Base-by-base conservation (phyloP, 768 basidiomycete genomes). In the Macrolepiota fuliginosa region DNA sequence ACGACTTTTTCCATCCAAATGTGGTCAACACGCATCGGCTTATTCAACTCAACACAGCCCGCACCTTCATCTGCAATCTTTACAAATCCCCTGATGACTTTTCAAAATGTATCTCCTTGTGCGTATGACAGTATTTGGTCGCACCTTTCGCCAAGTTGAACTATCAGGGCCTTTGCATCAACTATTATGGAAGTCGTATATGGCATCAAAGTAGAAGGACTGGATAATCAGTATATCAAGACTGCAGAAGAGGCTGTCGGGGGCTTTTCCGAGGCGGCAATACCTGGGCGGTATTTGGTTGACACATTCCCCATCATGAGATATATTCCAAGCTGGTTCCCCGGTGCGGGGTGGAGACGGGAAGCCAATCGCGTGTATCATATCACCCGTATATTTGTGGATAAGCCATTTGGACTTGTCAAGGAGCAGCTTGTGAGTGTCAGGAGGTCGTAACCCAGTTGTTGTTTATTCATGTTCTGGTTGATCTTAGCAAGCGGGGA, bases 221-320 rank as follows among this genome's bases (percentile, higher is more conserved):
- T 39, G 37, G 37, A 53, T 19, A 24, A 25, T 15, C 19, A 29
- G 2, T 58, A 71, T 66, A 69, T 76, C 32, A 65, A 70, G 37
- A 54, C 63, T 3, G 64, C 69, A 0, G 71, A 70, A 1, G 67
- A 69, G 47, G 65, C 68, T 27, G 65, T 70, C 1, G 67, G 70
- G 62, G 64, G 71, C 17, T 61, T 64, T 17, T 63, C 67, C 0
- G 63, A 67, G 0, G 72, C 72, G 0, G 66, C 59, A 11, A 62
- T 65, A 10, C 72, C 74, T 0, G 76, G 76, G 5, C 64, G 64
- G 15, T 77, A 73, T 42, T 61, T 75, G 9, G 72, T 75, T 0
- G 71, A 70, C 56, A 69, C 67, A 29, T 67, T 72, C 47, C 47
- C 47, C 9, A 49, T 49, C 2, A 49, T 49, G 47, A 49, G 24